Conservation (phyloP, 1,284 basidiomycete species). For the Fomes fomentarius region DNA sequence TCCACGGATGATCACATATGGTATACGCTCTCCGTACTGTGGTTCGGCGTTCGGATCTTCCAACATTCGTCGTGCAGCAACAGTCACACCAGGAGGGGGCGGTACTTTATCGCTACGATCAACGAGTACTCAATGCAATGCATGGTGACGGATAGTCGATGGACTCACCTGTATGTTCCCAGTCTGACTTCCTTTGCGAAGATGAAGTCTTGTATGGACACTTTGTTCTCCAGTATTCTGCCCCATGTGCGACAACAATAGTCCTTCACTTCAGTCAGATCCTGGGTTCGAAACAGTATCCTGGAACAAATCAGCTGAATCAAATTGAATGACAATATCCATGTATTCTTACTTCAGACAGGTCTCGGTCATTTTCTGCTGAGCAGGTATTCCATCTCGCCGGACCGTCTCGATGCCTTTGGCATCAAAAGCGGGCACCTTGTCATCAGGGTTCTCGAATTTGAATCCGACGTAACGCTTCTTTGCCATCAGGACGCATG, state of each 20-base stretch:
- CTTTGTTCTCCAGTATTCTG: slow-evolving; percentile 81
- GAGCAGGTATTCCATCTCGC: slow-evolving; percentile 87
- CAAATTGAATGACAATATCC: not conserved
- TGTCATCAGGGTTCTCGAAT: slow-evolving; percentile 84
- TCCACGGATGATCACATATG: slow-evolving; percentile 84
- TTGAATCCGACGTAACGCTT: slow-evolving; percentile 98
- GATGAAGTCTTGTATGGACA: slow-evolving; percentile 89
- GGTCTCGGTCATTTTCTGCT: slow-evolving; percentile 88
- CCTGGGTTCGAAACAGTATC: slow-evolving; percentile 86
- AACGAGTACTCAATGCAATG: not conserved
- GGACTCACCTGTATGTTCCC: slow-evolving; percentile 82
- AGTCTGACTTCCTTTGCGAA: slow-evolving; percentile 94
- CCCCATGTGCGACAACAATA: slow-evolving; percentile 89
- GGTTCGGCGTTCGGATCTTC: slow-evolving; percentile 83
- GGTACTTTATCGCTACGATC: slow-evolving; percentile 72
- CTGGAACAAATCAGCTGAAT: slow-evolving; percentile 44
- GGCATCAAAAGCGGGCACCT: slow-evolving; percentile 86
- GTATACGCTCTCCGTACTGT: slow-evolving; percentile 92
- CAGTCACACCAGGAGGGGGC: slow-evolving; percentile 89
- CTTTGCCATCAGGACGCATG: slow-evolving; percentile 93
- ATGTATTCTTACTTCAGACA: slow-evolving; percentile 71
- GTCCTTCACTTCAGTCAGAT: slow-evolving; percentile 87
- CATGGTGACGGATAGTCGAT: not conserved
- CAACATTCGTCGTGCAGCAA: slow-evolving; percentile 79
- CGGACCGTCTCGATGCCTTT: slow-evolving; percentile 98